These are phyloP conservation scores for Raphanus hybrid DNA, from an alignment of 441 rosid species.

Conservation along the genomic window DNA sequence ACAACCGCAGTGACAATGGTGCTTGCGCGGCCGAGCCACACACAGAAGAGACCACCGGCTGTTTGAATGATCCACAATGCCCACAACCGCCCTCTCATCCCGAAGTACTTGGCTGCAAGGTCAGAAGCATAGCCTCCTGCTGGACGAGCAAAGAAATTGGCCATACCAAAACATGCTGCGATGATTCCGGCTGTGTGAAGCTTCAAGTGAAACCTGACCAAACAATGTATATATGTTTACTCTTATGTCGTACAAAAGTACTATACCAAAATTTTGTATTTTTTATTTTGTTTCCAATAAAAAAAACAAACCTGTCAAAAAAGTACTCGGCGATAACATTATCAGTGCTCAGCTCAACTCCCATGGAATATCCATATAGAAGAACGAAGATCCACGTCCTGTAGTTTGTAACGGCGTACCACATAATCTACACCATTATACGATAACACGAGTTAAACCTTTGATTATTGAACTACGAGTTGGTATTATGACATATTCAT, in stretches of 20 bases:
- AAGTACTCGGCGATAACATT: conserved; percentile 73
- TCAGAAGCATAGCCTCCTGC: too few relatives aligned
- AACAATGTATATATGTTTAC: not conserved
- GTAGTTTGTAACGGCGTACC: too few relatives aligned
- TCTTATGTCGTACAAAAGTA: not conserved
- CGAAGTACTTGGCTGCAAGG: too few relatives aligned
- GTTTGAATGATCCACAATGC: conserved; percentile 70
- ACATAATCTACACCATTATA: too few relatives aligned
- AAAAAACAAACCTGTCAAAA: conserved; percentile 56
- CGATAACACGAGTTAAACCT: too few relatives aligned
- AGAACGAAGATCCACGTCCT: conserved; percentile 21
- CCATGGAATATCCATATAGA: conserved; percentile 68
- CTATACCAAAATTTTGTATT: not conserved
- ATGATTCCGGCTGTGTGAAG: conserved; percentile 67
- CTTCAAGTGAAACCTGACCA: conserved; percentile 60
- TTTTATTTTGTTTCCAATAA: not conserved
- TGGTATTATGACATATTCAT: too few relatives aligned
- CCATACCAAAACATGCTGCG: conserved; percentile 74
- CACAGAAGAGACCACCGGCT: conserved; percentile 67
- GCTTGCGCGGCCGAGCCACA: conserved; percentile 69
- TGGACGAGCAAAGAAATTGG: conserved; percentile 6
- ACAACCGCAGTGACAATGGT: conserved; percentile 59
- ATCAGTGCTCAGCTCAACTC: conserved; percentile 68
- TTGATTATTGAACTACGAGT: too few relatives aligned
- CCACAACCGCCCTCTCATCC: too few relatives aligned